These are phyloP conservation scores for Agastache rugosa DNA, from an alignment of 257 asterid species.

Conservation along the genomic window DNA sequence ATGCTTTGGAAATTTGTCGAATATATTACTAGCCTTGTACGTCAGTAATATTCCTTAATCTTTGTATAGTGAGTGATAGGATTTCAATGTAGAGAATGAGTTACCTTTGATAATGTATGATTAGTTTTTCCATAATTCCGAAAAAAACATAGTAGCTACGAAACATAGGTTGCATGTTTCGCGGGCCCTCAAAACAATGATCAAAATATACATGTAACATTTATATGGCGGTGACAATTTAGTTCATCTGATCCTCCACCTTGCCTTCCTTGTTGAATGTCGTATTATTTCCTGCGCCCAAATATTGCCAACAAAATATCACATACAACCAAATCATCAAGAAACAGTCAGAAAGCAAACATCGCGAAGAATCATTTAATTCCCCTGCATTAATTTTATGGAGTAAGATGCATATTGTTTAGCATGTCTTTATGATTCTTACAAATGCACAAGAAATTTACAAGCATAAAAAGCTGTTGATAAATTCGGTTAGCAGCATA, in stretches of 20 bases:
- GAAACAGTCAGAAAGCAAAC: neutral
- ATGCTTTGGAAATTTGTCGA: too few species aligned
- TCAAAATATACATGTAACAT: neutral
- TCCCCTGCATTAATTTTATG: neutral
- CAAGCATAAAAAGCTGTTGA: neutral
- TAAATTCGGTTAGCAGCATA: neutral
- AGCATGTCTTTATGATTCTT: neutral
- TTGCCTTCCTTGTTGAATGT: conserved; percentile 16
- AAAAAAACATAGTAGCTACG: neutral
- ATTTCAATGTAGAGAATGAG: too few species aligned
- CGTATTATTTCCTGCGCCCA: conserved; percentile 28
- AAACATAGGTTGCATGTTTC: neutral
- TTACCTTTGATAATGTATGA: neutral
- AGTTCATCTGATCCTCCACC: neutral
- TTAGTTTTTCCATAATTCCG: neutral
- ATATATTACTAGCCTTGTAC: too few species aligned
- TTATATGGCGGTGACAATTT: neutral
- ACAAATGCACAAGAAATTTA: neutral
- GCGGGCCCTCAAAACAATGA: neutral
- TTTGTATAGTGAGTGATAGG: too few species aligned
- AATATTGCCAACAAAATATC: neutral
- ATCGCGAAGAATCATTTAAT: too few species aligned
- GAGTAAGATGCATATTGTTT: neutral
- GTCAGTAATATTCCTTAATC: too few species aligned
- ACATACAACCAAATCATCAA: neutral